These are phyloP conservation scores for Camelina hispida DNA, from an alignment of 345 rosid species.

Conservation along the genomic window DNA sequence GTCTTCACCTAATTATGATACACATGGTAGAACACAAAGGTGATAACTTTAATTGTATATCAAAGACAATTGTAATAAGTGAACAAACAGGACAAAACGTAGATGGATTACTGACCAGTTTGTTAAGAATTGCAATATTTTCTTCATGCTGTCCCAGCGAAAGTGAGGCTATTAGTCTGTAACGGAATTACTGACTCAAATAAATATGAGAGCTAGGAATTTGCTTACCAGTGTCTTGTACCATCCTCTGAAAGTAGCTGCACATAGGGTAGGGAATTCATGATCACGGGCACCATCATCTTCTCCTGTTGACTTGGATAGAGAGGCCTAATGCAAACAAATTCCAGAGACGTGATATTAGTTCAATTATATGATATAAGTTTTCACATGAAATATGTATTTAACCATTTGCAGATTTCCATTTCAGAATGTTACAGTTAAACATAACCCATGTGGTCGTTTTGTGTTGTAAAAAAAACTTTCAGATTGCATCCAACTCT, in stretches of 20 bases:
- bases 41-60: constrained; percentile 4
- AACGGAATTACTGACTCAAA: neutral
- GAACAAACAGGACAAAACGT: neutral
- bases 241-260: constrained; percentile 78
- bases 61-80: constrained; percentile 1
- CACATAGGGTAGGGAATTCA: constrained; percentile 60
- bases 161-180: constrained; percentile 29
- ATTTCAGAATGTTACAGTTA: constrained; percentile 1
- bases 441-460: constrained; percentile 5
- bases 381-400: neutral
- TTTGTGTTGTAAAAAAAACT: neutral
- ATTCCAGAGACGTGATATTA: neutral
- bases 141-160: constrained; percentile 70
- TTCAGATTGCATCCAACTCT: neutral
- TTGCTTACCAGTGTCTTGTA: constrained; percentile 70
- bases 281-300: constrained; percentile 46
- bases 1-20: constrained; percentile 65
- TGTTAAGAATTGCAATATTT: constrained; percentile 62
- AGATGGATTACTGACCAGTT: constrained; percentile 56
- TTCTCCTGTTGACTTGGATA: constrained; percentile 45
- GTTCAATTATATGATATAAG: neutral
- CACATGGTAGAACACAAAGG: constrained; percentile 8
- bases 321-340: constrained; percentile 53
- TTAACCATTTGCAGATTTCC: constrained; percentile 12
- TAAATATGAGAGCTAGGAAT: neutral